These are phyloP conservation scores for Biscogniauxia mediterranea DNA, from an alignment of 2,329 filamentous ascomycete species.

Conservation along the genomic window DNA sequence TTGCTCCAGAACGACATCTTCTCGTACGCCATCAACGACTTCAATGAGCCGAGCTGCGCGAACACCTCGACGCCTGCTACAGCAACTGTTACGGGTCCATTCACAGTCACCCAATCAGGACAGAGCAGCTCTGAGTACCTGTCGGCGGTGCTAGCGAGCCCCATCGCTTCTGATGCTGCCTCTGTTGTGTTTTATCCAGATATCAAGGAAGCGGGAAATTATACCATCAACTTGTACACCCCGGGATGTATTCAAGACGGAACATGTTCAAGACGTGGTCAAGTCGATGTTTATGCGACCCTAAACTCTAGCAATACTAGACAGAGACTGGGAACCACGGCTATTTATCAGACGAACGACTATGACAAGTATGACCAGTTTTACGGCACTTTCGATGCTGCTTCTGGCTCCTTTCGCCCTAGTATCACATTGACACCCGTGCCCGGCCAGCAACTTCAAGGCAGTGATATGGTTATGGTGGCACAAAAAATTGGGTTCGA, in stretches of 20 bases:
- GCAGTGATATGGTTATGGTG: slow-evolving; percentile 68
- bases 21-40: slow-evolving; percentile 78
- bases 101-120: slow-evolving; percentile 66
- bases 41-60: slow-evolving; percentile 85
- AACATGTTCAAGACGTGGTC: slow-evolving; percentile 73
- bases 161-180: slow-evolving; percentile 57
- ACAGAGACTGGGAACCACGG: slow-evolving; percentile 52
- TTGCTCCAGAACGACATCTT: slow-evolving; percentile 83
- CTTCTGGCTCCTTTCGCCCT: slow-evolving; percentile 70
- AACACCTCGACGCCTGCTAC: slow-evolving; percentile 62
- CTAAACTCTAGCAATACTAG: slow-evolving; percentile 53
- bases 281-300: slow-evolving; percentile 75
- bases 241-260: slow-evolving; percentile 83
- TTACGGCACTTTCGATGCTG: slow-evolving; percentile 80
- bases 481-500: slow-evolving; percentile 83
- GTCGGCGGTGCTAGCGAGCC: slow-evolving; percentile 59
- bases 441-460: slow-evolving; percentile 57
- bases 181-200: slow-evolving; percentile 80
- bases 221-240: slow-evolving; percentile 87
- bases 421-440: slow-evolving; percentile 74
- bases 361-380: slow-evolving; percentile 96
- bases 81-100: slow-evolving; percentile 70
- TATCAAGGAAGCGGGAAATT: slow-evolving; percentile 85
- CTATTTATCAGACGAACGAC: slow-evolving; percentile 86
- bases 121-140: slow-evolving; percentile 76